phyloP scores from a whole-genome alignment of 2,329 filamentous ascomycete species.

The Cephalotrichum gorgonifer region DNA sequence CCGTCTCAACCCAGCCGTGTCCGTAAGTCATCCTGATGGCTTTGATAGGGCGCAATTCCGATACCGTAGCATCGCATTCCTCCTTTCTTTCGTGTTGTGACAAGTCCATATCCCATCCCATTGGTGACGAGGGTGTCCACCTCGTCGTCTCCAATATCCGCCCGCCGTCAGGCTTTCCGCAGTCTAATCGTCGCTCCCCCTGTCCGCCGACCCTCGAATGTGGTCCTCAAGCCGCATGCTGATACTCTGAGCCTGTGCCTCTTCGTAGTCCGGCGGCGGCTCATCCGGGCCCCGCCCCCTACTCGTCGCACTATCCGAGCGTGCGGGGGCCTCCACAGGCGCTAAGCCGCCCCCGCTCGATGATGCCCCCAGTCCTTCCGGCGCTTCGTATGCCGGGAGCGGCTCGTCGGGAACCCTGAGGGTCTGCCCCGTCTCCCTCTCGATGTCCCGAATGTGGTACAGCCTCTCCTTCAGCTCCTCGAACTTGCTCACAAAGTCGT shows the following conservation, averaged over 20 bases:
- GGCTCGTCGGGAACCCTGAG: conserved; percentile 71
- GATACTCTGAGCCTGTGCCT: conserved; percentile 66
- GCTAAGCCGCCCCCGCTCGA: conserved; percentile 4
- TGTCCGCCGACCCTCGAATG: conserved; percentile 63
- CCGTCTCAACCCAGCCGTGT: neutral
- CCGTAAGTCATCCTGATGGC: neutral
- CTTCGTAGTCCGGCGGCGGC: conserved; percentile 85
- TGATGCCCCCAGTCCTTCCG: conserved; percentile 19
- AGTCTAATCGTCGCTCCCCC: conserved; percentile 23
- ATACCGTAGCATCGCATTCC: neutral
- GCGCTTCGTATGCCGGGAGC: conserved; percentile 74
- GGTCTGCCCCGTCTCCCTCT: conserved; percentile 53
- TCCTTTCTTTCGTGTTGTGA: neutral
- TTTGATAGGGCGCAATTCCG: no score
- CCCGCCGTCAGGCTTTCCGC: neutral
- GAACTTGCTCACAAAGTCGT: conserved; percentile 76
- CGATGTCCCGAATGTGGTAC: conserved; percentile 68
- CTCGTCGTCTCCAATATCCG: neutral
- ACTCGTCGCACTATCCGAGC: conserved; percentile 25
- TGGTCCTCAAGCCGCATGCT: conserved; percentile 55
- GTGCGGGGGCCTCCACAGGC: conserved; percentile 4
- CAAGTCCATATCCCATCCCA: neutral
- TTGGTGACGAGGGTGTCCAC: neutral
- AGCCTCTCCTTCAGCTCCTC: conserved; percentile 77
- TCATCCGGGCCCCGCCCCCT: conserved; percentile 47